Evolutionary conservation across 2,329 filamentous ascomycete species (phyloP), one percentile per base, ranked within the genome.

Genomic region (Fusarium globosum): DNA sequence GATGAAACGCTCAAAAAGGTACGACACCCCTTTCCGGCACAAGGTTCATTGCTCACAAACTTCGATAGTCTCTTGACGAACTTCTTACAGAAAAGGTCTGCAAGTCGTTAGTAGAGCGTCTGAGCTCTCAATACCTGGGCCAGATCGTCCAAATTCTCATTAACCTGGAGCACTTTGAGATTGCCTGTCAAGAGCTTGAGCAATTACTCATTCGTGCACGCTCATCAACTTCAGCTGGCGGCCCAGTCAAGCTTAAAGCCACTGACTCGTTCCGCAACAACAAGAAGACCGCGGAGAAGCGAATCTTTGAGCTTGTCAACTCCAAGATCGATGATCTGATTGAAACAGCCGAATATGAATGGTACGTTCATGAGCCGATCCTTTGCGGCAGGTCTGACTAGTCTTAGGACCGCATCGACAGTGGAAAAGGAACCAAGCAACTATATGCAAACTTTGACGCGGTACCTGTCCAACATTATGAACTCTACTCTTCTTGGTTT

Each of bases 71-170:
- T 10, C 85, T 99, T n/a, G 97, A 99, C 80, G 93, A 97, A 76
- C 90, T 99, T n/a, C 88, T 99, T 48, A 96, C 93, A 56, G 89
- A 94, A 76, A 96, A 97, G 81, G 96, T 99, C 68, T 98, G 96
- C 86, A 90, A 94, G 77, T 94, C 93, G 9, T 88, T 99, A 15
- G 92, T 98, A 20, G 94, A 98, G 77, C 90, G 94, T 58, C 88
- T 99, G 12, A 93, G 90, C 77, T 97, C 95, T 5, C 96, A 98
- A 80, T 98, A 99, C 80, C 88, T 98, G 4, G 96, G 96, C 6
- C 96, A 99, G 81, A 98, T 99, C 73, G 96, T 99, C 30, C 96
- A 99, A 81, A 99, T 99, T 76, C 87, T 99, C 59, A 99, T 97
- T 79, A 99, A 99, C 79, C 85, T 99, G 23, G 96, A 98, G 81